Conservation (phyloP, 2,329 filamentous ascomycete genomes). For the Verticillium alfalfae region DNA sequence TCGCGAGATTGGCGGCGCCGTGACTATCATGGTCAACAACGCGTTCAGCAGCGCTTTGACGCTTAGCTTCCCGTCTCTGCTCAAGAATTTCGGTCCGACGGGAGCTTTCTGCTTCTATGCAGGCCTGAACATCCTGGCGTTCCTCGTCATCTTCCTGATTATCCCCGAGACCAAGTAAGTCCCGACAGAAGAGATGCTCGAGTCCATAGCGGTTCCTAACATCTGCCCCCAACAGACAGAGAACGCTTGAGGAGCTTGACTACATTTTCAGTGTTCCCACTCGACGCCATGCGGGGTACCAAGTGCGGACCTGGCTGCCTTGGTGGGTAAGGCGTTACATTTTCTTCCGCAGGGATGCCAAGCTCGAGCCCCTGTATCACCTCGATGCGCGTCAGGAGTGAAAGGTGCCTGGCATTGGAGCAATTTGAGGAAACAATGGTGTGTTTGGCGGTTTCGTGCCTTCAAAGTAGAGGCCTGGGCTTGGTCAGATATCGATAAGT, state of each 20-base stretch:
- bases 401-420: neutral
- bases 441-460: too few relatives aligned
- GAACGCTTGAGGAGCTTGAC: conserved; percentile 40
- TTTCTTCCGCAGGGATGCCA: conserved; percentile 18
- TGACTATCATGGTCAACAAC: conserved; percentile 55
- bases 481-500: too few relatives aligned
- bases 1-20: conserved; percentile 59
- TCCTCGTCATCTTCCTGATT: conserved; percentile 41
- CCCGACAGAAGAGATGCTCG: too few relatives aligned
- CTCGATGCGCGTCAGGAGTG: conserved; percentile 17
- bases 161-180: conserved; percentile 40
- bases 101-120: conserved; percentile 41
- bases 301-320: conserved; percentile 16
- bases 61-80: conserved; percentile 45
- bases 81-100: conserved; percentile 25
- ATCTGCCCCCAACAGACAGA: conserved; percentile 17
- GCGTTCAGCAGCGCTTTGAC: conserved; percentile 47
- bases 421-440: too few relatives aligned
- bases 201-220: neutral
- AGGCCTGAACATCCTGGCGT: conserved; percentile 37
- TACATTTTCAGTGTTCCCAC: conserved; percentile 29
- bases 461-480: too few relatives aligned
- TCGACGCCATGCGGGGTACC: conserved; percentile 22
- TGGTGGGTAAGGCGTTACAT: conserved; percentile 24
- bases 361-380: conserved; percentile 33